Conservation (phyloP, 495 filamentous ascomycete species). For the Talaromyces stipitatus region DNA sequence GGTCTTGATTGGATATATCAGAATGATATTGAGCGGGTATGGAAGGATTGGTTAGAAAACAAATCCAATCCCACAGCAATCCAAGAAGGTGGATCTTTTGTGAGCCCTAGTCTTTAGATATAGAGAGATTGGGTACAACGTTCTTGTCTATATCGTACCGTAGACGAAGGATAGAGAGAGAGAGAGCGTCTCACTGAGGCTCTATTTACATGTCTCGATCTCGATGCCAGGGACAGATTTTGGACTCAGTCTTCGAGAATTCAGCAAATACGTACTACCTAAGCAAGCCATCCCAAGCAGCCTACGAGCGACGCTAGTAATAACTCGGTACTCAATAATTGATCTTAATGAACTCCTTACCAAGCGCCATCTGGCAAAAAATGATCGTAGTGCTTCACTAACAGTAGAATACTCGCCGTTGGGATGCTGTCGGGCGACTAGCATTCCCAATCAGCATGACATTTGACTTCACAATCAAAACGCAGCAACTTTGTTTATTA, state of each 20-base stretch:
- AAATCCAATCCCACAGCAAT: background rate
- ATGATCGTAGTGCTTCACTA: background rate
- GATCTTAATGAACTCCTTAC: background rate
- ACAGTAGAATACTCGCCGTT: background rate
- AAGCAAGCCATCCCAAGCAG: background rate
- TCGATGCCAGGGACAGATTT: too few relatives aligned
- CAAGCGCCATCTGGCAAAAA: background rate
- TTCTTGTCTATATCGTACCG: too few relatives aligned
- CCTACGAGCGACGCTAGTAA: too few relatives aligned
- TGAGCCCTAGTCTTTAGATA: background rate
- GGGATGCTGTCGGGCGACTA: background rate
- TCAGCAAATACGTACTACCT: too few relatives aligned
- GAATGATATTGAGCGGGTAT: slow-evolving; percentile 35
- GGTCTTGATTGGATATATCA: slow-evolving; percentile 33
- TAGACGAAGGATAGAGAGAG: too few relatives aligned
- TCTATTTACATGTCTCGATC: too few relatives aligned
- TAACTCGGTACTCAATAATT: background rate
- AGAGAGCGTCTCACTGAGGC: background rate
- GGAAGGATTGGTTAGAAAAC: slow-evolving; percentile 17
- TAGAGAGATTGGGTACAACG: background rate
- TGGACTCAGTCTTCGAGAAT: too few relatives aligned
- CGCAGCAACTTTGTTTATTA: background rate
- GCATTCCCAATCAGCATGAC: background rate
- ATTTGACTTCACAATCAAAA: background rate
- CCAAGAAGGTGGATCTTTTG: background rate